These are phyloP conservation scores for Ascocoryne sarcoides DNA, from an alignment of 2,329 filamentous ascomycete genomes.

Conservation along the genomic window DNA sequence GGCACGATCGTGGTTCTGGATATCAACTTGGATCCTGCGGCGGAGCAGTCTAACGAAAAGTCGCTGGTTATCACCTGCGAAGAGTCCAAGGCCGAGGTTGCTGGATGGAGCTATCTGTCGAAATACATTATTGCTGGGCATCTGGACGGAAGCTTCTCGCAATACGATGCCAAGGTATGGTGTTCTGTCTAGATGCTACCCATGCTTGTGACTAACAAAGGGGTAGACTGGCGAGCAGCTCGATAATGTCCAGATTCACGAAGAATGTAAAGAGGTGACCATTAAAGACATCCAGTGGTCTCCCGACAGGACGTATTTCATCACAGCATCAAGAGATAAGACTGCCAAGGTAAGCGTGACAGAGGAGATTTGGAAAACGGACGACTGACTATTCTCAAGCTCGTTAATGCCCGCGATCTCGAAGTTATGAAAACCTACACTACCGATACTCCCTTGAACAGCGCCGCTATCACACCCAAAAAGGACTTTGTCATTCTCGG, in stretches of 20 bases:
- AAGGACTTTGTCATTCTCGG: constrained; percentile 98
- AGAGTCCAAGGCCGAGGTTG: constrained; percentile 93
- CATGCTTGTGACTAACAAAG: constrained; percentile 11
- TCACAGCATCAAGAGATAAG: constrained; percentile 98
- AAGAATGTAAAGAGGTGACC: constrained; percentile 52
- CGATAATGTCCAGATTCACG: constrained; percentile 75
- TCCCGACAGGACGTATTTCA: constrained; percentile 90
- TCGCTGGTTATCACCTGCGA: constrained; percentile 83
- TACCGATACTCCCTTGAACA: constrained; percentile 93
- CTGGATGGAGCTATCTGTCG: constrained; percentile 87
- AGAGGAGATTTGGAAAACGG: no score
- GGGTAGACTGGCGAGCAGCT: constrained; percentile 67
- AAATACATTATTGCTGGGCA: constrained; percentile 98
- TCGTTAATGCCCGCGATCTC: constrained; percentile 78
- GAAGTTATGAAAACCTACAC: constrained; percentile 87
- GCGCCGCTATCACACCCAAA: constrained; percentile 83
- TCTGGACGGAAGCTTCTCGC: constrained; percentile 87
- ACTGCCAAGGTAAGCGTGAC: constrained; percentile 62
- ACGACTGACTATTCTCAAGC: constrained; percentile 40
- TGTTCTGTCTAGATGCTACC: neutral
- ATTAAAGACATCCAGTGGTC: constrained; percentile 94
- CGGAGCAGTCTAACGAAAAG: constrained; percentile 77
- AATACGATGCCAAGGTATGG: constrained; percentile 79
- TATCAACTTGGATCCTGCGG: constrained; percentile 74
- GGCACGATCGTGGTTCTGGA: constrained; percentile 91